phyloP scores from a whole-genome alignment of 108 stramenopile species.

The Cyclostephanos tholiformis region DNA sequence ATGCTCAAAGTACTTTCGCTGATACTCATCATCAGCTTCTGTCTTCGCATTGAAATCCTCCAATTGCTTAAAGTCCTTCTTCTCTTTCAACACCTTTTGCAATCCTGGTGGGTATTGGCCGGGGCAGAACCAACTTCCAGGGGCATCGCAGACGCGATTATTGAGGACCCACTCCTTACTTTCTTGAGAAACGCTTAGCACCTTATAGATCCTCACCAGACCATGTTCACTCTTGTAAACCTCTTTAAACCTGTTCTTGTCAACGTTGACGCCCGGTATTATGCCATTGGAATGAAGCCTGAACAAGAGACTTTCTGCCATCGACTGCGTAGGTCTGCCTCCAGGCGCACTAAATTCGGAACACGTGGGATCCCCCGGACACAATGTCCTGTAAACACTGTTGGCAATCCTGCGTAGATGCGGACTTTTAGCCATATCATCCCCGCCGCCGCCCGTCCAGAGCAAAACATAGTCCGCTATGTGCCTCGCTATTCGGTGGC shows the following conservation, averaged over 20 bases:
- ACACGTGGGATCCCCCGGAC: constrained; percentile 91
- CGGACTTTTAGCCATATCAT: constrained; percentile 97
- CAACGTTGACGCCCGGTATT: constrained; percentile 75
- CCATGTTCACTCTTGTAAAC: constrained; percentile 93
- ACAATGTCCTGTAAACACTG: constrained; percentile 92
- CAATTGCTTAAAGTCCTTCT: constrained; percentile 85
- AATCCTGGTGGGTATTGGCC: constrained; percentile 91
- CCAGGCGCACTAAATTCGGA: constrained; percentile 62
- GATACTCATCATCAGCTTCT: constrained; percentile 71
- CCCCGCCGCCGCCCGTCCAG: constrained; percentile 95
- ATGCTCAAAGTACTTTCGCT: constrained; percentile 84
- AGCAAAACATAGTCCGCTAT: constrained; percentile 98
- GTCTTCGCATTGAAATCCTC: constrained; percentile 90
- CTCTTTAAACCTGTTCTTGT: constrained; percentile 76
- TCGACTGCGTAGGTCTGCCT: constrained; percentile 66
- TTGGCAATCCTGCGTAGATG: constrained; percentile 97
- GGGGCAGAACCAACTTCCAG: constrained; percentile 88
- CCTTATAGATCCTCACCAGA: constrained; percentile 96
- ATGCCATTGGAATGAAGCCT: constrained; percentile 86
- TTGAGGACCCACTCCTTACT: constrained; percentile 87
- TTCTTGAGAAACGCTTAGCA: constrained; percentile 86
- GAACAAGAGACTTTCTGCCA: constrained; percentile 88
- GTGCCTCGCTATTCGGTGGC: constrained; percentile 92
- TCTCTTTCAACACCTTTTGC: constrained; percentile 78
- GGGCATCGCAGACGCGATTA: constrained; percentile 88